phyloP scores from a whole-genome alignment of 176 grass and related monocot genomes.

The Pontederia crassipes region DNA sequence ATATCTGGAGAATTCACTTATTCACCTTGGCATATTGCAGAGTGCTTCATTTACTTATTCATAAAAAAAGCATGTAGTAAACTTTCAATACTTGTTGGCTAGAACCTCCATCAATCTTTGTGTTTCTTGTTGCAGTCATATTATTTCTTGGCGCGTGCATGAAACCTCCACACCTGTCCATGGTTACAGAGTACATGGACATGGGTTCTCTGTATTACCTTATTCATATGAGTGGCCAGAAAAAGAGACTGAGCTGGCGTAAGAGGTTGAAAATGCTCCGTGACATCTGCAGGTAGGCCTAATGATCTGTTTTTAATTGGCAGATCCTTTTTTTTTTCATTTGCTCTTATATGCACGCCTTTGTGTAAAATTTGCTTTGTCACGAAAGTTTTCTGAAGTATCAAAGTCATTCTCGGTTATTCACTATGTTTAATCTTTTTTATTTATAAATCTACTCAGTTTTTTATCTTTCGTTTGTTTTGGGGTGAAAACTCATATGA shows the following conservation, averaged over 20 bases:
- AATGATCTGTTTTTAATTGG: neutral
- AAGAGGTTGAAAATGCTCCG: constrained; percentile 95
- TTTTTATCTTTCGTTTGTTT: no score
- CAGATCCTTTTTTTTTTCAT: neutral
- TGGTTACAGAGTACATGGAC: constrained; percentile 97
- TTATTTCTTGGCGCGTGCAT: constrained; percentile 97
- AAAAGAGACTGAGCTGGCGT: constrained; percentile 78
- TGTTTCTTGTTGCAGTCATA: constrained; percentile 59
- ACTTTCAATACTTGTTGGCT: neutral
- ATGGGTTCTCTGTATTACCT: constrained; percentile 93
- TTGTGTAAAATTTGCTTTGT: no score
- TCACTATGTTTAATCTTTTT: no score
- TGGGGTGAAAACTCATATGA: no score
- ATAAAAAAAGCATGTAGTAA: no score
- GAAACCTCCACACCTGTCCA: constrained; percentile 87
- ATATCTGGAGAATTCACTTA: no score
- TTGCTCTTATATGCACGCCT: neutral
- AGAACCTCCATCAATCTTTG: neutral
- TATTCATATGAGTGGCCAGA: constrained; percentile 74
- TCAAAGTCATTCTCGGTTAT: no score
- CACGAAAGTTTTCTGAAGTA: no score
- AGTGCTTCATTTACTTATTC: no score
- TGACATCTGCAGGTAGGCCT: constrained; percentile 88
- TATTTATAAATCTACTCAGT: no score
- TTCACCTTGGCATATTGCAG: no score